These are phyloP conservation scores for Vitis hybrid DNA, from an alignment of 177 flowering plant species.

Conservation along the genomic window DNA sequence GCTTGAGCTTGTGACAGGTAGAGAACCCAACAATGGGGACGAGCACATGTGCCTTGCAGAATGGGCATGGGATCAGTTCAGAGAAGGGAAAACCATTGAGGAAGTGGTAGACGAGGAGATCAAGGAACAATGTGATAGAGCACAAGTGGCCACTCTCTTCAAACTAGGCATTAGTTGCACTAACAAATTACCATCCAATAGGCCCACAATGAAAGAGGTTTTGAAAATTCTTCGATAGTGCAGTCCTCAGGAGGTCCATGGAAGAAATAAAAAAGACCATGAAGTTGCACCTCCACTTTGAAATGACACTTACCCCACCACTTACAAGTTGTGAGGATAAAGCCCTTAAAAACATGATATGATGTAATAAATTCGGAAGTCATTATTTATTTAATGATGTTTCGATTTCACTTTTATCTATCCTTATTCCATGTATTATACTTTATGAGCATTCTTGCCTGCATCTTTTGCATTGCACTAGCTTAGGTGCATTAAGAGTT, in stretches of 20 bases:
- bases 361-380: too few relatives aligned
- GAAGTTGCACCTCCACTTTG: too few relatives aligned
- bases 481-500: too few relatives aligned
- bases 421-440: too few relatives aligned
- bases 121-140: slow-evolving; percentile 27
- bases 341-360: too few relatives aligned
- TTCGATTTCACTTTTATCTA: too few relatives aligned
- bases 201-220: slow-evolving; percentile 69
- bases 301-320: too few relatives aligned
- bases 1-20: slow-evolving; percentile 57
- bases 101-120: slow-evolving; percentile 43
- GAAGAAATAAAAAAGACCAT: slow-evolving; percentile 15
- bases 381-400: too few relatives aligned
- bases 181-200: slow-evolving; percentile 24
- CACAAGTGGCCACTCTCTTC: slow-evolving; percentile 42
- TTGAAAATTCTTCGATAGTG: slow-evolving; percentile 34
- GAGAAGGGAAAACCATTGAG: slow-evolving; percentile 26
- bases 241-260: slow-evolving; percentile 9
- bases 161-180: slow-evolving; percentile 57
- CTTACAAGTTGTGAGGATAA: too few relatives aligned
- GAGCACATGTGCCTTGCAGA: slow-evolving; percentile 49
- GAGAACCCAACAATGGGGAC: slow-evolving; percentile 43
- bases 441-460: too few relatives aligned
- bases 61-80: slow-evolving; percentile 52
- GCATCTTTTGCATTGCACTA: too few relatives aligned